Evolutionary conservation across 768 basidiomycete genomes (phyloP), one percentile per base, ranked within the genome.

Genomic region (Piloderma croceum): DNA sequence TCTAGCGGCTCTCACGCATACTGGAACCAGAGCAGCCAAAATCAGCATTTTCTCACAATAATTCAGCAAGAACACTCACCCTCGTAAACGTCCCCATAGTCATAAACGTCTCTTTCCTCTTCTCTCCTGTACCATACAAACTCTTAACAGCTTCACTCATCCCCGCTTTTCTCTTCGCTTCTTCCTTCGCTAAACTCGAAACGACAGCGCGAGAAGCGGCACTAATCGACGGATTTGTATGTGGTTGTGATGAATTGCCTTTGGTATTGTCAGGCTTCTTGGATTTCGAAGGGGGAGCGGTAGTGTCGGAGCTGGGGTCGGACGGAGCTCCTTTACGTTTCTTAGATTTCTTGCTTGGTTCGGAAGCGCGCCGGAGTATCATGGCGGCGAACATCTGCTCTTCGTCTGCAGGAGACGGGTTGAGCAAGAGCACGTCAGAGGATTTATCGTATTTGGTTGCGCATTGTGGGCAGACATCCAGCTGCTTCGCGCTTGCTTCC

Each of bases 41-140:
- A n/a, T n/a, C n/a, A n/a, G n/a, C n/a, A n/a, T n/a, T n/a, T n/a
- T n/a, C n/a, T n/a, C n/a, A n/a, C n/a, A n/a, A n/a, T n/a, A n/a
- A n/a, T n/a, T n/a, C n/a, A n/a, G n/a, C n/a, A 42, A 43, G 22
- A 17, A 19, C 27, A 69, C 90, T 61, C 56, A 91, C 90, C 64
- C 91, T 76, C 7, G 86, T 93, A 50, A 93, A 96, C 10, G 91
- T 94, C 13, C 82, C 80, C 75, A 83, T 86, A 1, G 90, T 93
- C 75, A 90, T 90, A 51, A 91, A 93, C 5, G 88, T 91, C 64
- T 86, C 85, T 56, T 90, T 89, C 56, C 67, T 71, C 47, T 68
- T 67, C 17, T 77, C 73, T 42, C 79, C 77, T 9, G 67, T 59
- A 31, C 63, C 72, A 57, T 93, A 96, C 49, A 96, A 56, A 24